A percentile compares a stretch with the other conserved stretches of the same genome.
These are phyloP conservation scores for Plasmodium chabaudi DNA, from an alignment of 169 alveolate genomes.

Conservation along the genomic window DNA sequence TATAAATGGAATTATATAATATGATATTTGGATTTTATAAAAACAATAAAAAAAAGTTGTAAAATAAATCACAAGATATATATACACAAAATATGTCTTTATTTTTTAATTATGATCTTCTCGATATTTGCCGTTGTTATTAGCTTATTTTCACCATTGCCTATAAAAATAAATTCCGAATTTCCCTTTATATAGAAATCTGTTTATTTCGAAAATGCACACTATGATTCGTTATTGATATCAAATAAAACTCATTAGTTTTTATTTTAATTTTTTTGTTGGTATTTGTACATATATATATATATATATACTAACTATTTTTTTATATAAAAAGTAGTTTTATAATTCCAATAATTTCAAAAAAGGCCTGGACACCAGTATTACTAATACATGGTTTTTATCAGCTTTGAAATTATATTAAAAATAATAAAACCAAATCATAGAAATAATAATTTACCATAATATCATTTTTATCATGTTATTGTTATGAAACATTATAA, in stretches of 20 bases:
- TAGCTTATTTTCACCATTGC: constrained; percentile 54
- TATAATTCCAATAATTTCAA: too few species aligned
- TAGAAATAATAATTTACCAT: too few species aligned
- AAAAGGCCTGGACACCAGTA: too few species aligned
- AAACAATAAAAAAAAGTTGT: background rate
- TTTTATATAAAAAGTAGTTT: too few species aligned
- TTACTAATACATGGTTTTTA: too few species aligned
- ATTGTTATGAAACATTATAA: too few species aligned
- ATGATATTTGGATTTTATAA: too few species aligned
- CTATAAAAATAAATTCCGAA: constrained; percentile 74
- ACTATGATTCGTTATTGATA: constrained; percentile 60
- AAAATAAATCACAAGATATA: background rate
- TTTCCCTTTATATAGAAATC: constrained; percentile 66
- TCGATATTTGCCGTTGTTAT: constrained; percentile 74
- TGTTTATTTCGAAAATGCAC: constrained; percentile 69
- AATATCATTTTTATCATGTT: too few species aligned
- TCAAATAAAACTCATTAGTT: constrained; percentile 60
- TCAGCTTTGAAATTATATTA: too few species aligned
- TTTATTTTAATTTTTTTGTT: constrained; percentile 76
- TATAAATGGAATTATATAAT: too few species aligned
- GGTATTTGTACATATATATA: background rate
- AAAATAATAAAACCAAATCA: too few species aligned
- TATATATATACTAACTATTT: too few species aligned
- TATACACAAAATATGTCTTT: background rate
- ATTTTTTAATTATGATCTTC: constrained; percentile 57